Percentiles rank a stretch among this genome's conserved stretches.
These are phyloP conservation scores for Diaporthe ampelina DNA, from an alignment of 2,329 filamentous ascomycete genomes.

Conservation along the genomic window DNA sequence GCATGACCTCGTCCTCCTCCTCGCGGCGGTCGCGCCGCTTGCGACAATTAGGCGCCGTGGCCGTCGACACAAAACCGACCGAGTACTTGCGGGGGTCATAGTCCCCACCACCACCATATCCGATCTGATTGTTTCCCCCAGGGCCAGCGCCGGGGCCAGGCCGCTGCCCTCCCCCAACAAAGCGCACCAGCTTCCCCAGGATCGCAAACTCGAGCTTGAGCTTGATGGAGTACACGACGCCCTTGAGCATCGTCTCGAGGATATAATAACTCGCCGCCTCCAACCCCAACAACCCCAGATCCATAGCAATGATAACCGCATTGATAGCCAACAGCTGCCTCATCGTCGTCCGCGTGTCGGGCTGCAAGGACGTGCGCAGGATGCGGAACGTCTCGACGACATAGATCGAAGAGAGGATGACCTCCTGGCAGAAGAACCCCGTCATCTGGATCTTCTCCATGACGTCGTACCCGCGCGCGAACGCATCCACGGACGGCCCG, in stretches of 20 bases:
- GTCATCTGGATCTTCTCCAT: slow-evolving; percentile 38
- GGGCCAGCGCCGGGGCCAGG: neutral
- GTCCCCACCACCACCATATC: neutral
- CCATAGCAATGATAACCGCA: slow-evolving; percentile 28
- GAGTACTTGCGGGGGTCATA: slow-evolving; percentile 28
- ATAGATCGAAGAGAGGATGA: slow-evolving; percentile 23
- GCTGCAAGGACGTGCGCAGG: slow-evolving; percentile 10
- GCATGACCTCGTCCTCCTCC: slow-evolving; percentile 21
- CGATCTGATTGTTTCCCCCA: neutral
- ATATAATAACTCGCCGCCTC: slow-evolving; percentile 31
- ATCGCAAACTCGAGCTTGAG: slow-evolving; percentile 33
- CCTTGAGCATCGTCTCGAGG: slow-evolving; percentile 38
- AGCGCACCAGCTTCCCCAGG: slow-evolving; percentile 28
- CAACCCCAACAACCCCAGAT: slow-evolving; percentile 5
- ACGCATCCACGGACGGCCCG: neutral
- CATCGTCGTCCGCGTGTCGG: slow-evolving; percentile 33
- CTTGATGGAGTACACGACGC: slow-evolving; percentile 35
- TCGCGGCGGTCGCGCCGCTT: slow-evolving; percentile 10
- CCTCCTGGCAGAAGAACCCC: slow-evolving; percentile 35
- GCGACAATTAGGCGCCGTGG: neutral
- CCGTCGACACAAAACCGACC: slow-evolving; percentile 14
- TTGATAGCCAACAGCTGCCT: slow-evolving; percentile 33
- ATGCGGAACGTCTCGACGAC: slow-evolving; percentile 33
- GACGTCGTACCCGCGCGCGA: slow-evolving; percentile 24
- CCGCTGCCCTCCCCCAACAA: slow-evolving; percentile 8